A percentile compares a stretch with the other conserved stretches of the same genome.
Conservation (phyloP, 176 grass and related monocot genomes). For the Lolium rigidum region DNA sequence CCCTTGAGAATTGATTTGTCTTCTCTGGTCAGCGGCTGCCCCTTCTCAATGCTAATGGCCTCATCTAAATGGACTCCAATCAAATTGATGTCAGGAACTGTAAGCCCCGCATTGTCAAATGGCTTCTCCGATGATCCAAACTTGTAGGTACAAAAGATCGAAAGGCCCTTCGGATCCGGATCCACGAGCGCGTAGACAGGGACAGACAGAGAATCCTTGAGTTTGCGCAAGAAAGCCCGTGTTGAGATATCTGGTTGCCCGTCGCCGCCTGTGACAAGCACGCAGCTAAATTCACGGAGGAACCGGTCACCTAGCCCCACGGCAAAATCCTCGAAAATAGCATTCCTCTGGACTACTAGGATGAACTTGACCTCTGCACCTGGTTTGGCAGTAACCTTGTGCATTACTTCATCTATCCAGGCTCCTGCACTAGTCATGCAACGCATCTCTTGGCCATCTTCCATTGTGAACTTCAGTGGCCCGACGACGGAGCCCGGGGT, state of each 20-base stretch:
- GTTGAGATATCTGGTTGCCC: neutral
- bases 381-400: too few species aligned
- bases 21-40: neutral
- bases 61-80: neutral
- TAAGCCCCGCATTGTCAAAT: slow-evolving; percentile 10
- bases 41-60: neutral
- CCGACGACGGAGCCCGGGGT: neutral
- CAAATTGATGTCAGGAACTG: neutral
- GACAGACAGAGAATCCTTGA: slow-evolving; percentile 12
- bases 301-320: neutral
- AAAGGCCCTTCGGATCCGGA: neutral
- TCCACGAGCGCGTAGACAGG: neutral
- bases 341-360: slow-evolving; percentile 2
- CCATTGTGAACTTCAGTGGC: neutral
- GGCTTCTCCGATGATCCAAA: neutral
- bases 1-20: neutral
- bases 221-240: slow-evolving; percentile 17
- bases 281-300: neutral
- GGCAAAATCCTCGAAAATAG: neutral
- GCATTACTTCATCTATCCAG: too few species aligned
- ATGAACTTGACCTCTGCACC: too few species aligned
- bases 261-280: neutral
- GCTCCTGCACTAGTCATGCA: neutral
- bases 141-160: neutral
- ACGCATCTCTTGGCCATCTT: neutral